phyloP scores from a whole-genome alignment of 768 basidiomycete species.

The Suillus lakei region DNA sequence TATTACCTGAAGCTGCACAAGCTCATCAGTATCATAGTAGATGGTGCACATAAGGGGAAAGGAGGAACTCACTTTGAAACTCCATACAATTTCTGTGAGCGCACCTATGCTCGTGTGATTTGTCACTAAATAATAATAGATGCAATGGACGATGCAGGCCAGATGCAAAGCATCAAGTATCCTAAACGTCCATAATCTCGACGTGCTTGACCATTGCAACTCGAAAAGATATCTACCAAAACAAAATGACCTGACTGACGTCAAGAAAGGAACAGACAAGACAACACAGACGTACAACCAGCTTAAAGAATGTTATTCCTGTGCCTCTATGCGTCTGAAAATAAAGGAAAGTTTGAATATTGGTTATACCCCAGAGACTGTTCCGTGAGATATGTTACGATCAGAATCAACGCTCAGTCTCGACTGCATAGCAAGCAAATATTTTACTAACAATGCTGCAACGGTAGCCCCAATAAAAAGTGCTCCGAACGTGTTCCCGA shows the following conservation, averaged over 20 bases:
- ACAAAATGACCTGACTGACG: background rate
- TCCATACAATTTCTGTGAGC: conserved; percentile 22
- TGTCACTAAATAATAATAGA: background rate
- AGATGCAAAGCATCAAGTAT: background rate
- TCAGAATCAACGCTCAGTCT: background rate
- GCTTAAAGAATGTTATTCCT: background rate
- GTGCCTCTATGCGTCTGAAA: conserved; percentile 7
- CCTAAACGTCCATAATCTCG: background rate
- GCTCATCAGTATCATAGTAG: background rate
- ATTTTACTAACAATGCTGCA: background rate
- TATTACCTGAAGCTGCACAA: background rate
- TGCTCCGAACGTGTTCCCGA: background rate
- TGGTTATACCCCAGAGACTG: conserved; percentile 8
- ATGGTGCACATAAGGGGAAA: background rate
- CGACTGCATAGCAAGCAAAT: background rate
- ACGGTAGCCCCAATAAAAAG: background rate
- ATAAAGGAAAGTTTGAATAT: conserved; percentile 4
- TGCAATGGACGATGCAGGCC: background rate
- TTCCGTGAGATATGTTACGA: background rate
- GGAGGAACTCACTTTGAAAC: background rate
- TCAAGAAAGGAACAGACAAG: conserved; percentile 2
- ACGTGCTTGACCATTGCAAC: background rate
- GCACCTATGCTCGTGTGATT: background rate
- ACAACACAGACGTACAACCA: background rate
- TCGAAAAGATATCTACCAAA: background rate